phyloP scores from a whole-genome alignment of 2,329 filamentous ascomycete species.

The Blumeriella jaapii region DNA sequence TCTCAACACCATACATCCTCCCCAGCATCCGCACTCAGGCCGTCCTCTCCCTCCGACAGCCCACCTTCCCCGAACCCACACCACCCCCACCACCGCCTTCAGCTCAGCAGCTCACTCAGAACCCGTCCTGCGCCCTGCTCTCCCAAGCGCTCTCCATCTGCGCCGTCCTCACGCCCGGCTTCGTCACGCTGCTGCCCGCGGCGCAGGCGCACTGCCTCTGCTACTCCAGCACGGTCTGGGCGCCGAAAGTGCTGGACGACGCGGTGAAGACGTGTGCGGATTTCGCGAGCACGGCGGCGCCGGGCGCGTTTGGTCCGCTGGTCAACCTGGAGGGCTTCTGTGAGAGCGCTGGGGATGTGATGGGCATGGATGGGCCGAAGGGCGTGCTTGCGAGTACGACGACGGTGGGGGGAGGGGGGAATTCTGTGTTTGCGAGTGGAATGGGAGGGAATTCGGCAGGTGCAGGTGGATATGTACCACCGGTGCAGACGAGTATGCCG shows the following conservation, averaged over 20 bases:
- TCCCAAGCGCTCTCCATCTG: slow-evolving; percentile 17
- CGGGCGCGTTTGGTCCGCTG: slow-evolving; percentile 11
- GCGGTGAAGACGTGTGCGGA: slow-evolving; percentile 17
- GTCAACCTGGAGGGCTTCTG: slow-evolving; percentile 18
- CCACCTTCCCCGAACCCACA: slow-evolving; percentile 4
- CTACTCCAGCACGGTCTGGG: slow-evolving; percentile 18
- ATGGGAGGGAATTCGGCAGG: neutral
- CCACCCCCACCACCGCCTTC: neutral
- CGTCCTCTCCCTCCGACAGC: slow-evolving; percentile 1
- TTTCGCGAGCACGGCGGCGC: slow-evolving; percentile 13
- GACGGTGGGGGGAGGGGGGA: neutral
- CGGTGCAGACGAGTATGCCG: too few species aligned
- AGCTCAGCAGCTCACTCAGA: neutral
- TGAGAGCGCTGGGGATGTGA: slow-evolving; percentile 15
- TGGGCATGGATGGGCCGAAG: neutral
- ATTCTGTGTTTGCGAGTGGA: neutral
- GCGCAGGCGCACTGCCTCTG: slow-evolving; percentile 23
- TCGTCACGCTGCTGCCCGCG: slow-evolving; percentile 14
- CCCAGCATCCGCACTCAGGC: too few species aligned
- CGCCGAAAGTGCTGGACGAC: slow-evolving; percentile 16
- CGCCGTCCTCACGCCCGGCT: slow-evolving; percentile 15
- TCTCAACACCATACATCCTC: neutral
- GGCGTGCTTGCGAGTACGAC: neutral
- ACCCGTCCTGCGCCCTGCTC: slow-evolving; percentile 8
- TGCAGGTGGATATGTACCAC: neutral